phyloP scores from a whole-genome alignment of 1,284 basidiomycete genomes.

The Chalciporus sp. region DNA sequence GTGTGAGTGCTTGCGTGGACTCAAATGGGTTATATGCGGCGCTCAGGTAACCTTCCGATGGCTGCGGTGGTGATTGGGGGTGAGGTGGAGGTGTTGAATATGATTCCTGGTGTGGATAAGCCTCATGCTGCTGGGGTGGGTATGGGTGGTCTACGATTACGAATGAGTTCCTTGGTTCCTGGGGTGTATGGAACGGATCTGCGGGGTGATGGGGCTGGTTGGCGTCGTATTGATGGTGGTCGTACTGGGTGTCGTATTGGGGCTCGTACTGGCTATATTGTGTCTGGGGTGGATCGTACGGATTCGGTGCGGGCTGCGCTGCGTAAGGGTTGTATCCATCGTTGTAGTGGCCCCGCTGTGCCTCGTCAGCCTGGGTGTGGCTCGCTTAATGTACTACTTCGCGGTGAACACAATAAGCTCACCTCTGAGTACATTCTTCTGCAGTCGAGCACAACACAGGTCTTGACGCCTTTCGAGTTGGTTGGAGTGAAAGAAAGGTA shows the following conservation, averaged over 20 bases:
- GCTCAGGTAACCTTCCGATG: constrained; percentile 32
- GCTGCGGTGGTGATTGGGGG: constrained; percentile 21
- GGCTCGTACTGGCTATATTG: constrained; percentile 20
- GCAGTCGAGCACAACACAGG: background rate
- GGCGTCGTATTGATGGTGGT: constrained; percentile 31
- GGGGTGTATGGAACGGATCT: constrained; percentile 26
- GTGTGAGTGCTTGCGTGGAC: constrained; percentile 13
- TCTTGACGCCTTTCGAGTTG: background rate
- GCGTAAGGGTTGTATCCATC: constrained; percentile 55
- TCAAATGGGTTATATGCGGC: constrained; percentile 27
- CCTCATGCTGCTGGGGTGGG: constrained; percentile 35
- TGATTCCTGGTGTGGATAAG: constrained; percentile 21
- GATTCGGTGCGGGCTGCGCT: constrained; percentile 24
- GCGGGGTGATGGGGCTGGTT: constrained; percentile 27
- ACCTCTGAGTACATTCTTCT: constrained; percentile 49
- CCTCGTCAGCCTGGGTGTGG: constrained; percentile 51
- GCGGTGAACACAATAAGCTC: constrained; percentile 3
- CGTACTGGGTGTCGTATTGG: constrained; percentile 21
- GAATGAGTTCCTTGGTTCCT: constrained; percentile 20
- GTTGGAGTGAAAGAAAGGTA: background rate
- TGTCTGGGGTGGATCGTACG: constrained; percentile 27
- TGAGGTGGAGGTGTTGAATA: constrained; percentile 15
- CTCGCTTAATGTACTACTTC: constrained; percentile 1
- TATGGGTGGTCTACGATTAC: constrained; percentile 33
- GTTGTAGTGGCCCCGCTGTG: constrained; percentile 55